phyloP scores from a whole-genome alignment of 2,329 filamentous ascomycete genomes.

The Trichophaea hybrida region DNA sequence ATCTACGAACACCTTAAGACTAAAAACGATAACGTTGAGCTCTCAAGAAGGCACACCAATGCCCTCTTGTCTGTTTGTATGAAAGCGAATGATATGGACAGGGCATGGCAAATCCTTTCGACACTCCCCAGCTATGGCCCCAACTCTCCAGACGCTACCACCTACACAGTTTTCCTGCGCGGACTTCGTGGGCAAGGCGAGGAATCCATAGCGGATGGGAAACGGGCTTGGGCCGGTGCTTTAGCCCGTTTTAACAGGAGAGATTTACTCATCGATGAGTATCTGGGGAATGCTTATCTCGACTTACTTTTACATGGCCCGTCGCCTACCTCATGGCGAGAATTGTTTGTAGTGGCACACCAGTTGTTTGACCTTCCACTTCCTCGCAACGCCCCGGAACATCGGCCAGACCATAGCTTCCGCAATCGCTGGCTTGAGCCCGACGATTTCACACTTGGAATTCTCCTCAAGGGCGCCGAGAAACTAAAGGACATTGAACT shows the following conservation, averaged over 20 bases:
- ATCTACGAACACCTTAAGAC: slow-evolving; percentile 63
- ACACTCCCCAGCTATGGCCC: slow-evolving; percentile 51
- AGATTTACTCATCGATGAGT: slow-evolving; percentile 58
- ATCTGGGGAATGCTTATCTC: slow-evolving; percentile 68
- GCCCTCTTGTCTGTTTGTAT: slow-evolving; percentile 73
- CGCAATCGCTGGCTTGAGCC: background rate
- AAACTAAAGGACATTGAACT: slow-evolving; percentile 45
- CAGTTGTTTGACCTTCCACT: slow-evolving; percentile 34
- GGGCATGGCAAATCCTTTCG: slow-evolving; percentile 62
- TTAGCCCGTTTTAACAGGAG: slow-evolving; percentile 60
- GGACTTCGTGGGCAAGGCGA: slow-evolving; percentile 41
- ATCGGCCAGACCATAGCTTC: background rate
- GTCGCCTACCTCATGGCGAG: slow-evolving; percentile 48
- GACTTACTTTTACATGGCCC: slow-evolving; percentile 54
- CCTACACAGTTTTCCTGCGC: slow-evolving; percentile 73
- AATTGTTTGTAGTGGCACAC: slow-evolving; percentile 51
- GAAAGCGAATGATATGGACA: slow-evolving; percentile 59
- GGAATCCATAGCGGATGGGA: slow-evolving; percentile 48
- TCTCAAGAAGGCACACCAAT: slow-evolving; percentile 73
- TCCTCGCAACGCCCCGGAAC: background rate
- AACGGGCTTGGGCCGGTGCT: slow-evolving; percentile 68
- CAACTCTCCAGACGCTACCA: slow-evolving; percentile 51
- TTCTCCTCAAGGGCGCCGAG: slow-evolving; percentile 52
- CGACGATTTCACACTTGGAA: slow-evolving; percentile 39
- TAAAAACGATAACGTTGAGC: slow-evolving; percentile 48